Percentiles rank a stretch among this genome's conserved stretches.
These are phyloP conservation scores for Quercus gilva DNA, from an alignment of 306 rosid genomes.

Conservation along the genomic window DNA sequence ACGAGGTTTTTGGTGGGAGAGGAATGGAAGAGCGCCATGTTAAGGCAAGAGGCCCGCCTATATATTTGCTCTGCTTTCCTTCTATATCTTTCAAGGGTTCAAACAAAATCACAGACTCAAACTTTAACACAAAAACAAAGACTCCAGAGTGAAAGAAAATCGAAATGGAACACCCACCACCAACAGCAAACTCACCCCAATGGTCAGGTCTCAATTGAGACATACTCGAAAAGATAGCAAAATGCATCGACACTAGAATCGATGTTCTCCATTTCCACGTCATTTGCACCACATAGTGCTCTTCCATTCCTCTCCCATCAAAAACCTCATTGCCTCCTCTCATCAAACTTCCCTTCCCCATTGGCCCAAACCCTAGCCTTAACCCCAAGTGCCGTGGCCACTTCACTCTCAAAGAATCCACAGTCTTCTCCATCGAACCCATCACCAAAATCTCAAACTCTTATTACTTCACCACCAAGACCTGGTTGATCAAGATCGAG, in stretches of 20 bases:
- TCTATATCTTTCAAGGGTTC: no score
- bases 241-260: not conserved
- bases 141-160: no score
- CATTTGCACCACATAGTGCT: not conserved
- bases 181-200: not conserved
- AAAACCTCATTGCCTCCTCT: not conserved
- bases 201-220: not conserved
- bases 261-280: not conserved
- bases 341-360: slow-evolving; percentile 1
- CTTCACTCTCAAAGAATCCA: not conserved
- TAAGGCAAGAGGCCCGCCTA: no score
- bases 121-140: no score
- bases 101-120: no score
- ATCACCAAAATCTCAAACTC: not conserved
- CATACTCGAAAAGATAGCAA: not conserved
- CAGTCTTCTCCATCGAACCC: not conserved
- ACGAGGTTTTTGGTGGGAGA: not conserved
- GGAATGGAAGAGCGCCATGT: not conserved
- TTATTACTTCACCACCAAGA: not conserved
- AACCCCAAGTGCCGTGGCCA: not conserved
- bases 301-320: not conserved
- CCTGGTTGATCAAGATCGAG: not conserved
- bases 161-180: no score
- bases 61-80: no score
- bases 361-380: not conserved